Conservation (phyloP, 345 rosid genomes). For the Gossypium sturtianum region DNA sequence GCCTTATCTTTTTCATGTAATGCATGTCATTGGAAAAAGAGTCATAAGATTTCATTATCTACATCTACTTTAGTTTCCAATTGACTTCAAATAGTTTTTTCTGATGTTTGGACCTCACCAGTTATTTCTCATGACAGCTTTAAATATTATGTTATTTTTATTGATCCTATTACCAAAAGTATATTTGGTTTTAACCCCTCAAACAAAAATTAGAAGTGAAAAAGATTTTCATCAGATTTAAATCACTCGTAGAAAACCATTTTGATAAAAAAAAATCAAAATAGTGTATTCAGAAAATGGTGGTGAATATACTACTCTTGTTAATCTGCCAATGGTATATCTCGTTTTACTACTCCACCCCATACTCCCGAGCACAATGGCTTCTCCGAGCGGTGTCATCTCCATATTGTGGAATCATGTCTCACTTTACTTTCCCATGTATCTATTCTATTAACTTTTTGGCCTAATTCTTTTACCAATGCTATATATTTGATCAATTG, state of each 20-base stretch:
- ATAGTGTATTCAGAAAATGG: background rate
- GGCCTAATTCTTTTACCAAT: background rate
- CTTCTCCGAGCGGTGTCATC: rapidly evolving
- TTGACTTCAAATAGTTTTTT: too few relatives aligned
- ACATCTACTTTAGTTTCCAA: too few relatives aligned
- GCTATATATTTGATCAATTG: background rate
- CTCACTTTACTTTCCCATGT: background rate
- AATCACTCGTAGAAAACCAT: background rate
- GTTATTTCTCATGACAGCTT: background rate
- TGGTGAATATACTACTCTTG: background rate
- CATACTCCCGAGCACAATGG: background rate
- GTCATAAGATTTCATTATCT: too few relatives aligned
- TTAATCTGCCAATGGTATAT: too few relatives aligned
- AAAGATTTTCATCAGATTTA: background rate
- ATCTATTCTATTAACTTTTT: background rate
- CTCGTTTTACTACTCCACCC: background rate
- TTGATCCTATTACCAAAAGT: background rate
- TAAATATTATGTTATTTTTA: background rate
- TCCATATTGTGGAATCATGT: too few relatives aligned
- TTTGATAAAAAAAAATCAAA: background rate
- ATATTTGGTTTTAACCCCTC: background rate
- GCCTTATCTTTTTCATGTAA: too few relatives aligned
- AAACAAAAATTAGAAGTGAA: background rate
- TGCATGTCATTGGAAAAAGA: too few relatives aligned
- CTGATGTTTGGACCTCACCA: too few relatives aligned